Base-by-base conservation (phyloP, 306 rosid genomes). In the Oemleria cerasiformis region DNA sequence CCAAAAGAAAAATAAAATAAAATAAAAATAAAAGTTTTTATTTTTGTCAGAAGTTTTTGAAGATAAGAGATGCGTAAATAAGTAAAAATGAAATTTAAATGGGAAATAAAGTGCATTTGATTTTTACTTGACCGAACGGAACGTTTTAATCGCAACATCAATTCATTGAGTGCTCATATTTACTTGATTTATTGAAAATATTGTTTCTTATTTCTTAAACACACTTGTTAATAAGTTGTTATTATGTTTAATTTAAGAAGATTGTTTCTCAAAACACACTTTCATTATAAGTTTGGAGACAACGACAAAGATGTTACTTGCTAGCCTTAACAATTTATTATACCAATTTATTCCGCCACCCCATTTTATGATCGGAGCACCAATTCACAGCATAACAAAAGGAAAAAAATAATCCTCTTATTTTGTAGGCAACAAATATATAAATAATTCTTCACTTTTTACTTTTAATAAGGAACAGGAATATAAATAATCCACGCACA, bases 1-100 rank as follows among this genome's bases (percentile, higher is more conserved):
- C 56, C 11, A 51, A 51, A 10, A 51, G 19, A 51, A 51, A 21
- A 21, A 51, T 25, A 25, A 25, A 25, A 1, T 25, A 51, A 7
- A 7, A 51, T 21, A 51, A 51, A n/a, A 51, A 9, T 51, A 6
- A 7, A 6, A 21, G 57, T 5, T 21, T n/a, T 51, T 51, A 51
- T 51, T 51, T 51, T 51, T 19, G 9, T 51, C 5, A 2, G 21
- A 23, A n/a, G 25, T n/a, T 51, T n/a, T 7, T n/a, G 36, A n/a
- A 75, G n/a, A 87, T 61, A 50, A 14, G 64, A 47, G 5, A 58
- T 58, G n/a, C 42, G n/a, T 7, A 58, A 58, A 30, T 38, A 58
- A 58, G 25, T 14, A 58, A 19, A 30, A 25, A n/a, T 44, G 9
- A 44, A 50, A 25, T 57, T 0, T 9, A 57, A 5, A 12, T 6